Evolutionary conservation across 106 monocot genomes (phyloP), one percentile per base, ranked within the genome.

Genomic region (Cymbidium sinense): DNA sequence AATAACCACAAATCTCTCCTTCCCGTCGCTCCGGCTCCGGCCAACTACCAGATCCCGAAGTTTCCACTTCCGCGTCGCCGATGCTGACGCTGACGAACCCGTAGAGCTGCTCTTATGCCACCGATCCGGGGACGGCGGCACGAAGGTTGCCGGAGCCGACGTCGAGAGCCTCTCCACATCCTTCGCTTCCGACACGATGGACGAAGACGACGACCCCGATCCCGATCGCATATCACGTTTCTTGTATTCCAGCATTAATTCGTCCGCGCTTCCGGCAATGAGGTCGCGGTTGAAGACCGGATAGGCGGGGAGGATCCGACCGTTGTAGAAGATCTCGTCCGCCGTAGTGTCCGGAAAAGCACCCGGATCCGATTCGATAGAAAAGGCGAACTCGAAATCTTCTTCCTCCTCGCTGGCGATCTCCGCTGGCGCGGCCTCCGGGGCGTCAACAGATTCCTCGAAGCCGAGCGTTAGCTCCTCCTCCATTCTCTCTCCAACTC

Each of bases 81-180:
- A 58, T 3, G 81, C 65, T 47, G 47, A 31, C 0, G 74, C 47
- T 18, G 81, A 50, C 2, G 81, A 76, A 33, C 89, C 89, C n/a
- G 86, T 83, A 29, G 86, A 89, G 31, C 77, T 74, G 73, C 89
- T 81, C 84, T 89, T 89, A 73, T 54, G 39, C 20, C 83, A 70
- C 52, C 39, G 47, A 43, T 50, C 78, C 77, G 61, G 75, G 5
- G 83, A 77, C 76, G 37, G 36, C 54, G 76, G 12, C 3, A 20
- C 50, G 13, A 20, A 55, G 18, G 34, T 15, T 17, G 31, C 34
- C 30, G 34, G 20, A 6, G 18, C 52, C 15, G 54, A 0, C 43
- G 13, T 12, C 74, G 7, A 6, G 51, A 6, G n/a, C 52, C 54
- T 33, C 27, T 47, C 28, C 10, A 30, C 23, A 34, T 55, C 76